Percentiles rank a stretch among this genome's conserved stretches.
These are phyloP conservation scores for Geotrichum aggregatum DNA, from an alignment of 1,139 yeast species.

Conservation along the genomic window DNA sequence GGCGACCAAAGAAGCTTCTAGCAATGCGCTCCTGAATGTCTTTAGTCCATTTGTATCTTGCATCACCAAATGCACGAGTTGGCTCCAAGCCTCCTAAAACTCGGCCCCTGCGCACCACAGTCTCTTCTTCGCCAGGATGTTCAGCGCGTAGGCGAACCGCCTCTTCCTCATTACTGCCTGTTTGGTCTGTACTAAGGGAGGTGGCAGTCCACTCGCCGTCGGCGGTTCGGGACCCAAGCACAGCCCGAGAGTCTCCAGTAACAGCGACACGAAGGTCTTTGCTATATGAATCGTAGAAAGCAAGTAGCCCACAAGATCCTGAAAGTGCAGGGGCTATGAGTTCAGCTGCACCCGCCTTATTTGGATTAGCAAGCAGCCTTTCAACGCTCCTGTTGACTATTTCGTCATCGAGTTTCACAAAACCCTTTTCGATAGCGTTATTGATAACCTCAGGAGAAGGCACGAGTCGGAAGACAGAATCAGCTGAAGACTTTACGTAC, in stretches of 20 bases:
- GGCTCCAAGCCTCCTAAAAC: conserved; percentile 93
- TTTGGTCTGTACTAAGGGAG: conserved; percentile 86
- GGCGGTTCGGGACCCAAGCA: conserved; percentile 63
- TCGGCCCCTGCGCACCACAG: conserved; percentile 73
- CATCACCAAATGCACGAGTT: conserved; percentile 95
- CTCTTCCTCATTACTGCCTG: conserved; percentile 87
- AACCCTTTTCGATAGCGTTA: conserved; percentile 76
- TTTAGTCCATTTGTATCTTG: conserved; percentile 79
- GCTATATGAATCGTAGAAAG: conserved; percentile 77
- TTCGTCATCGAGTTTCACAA: conserved; percentile 77
- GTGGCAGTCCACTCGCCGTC: conserved; percentile 79
- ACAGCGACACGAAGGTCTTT: conserved; percentile 81
- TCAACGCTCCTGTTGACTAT: conserved; percentile 74
- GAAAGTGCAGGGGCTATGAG: conserved; percentile 87
- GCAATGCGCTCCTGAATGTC: conserved; percentile 72
- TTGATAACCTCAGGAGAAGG: conserved; percentile 70
- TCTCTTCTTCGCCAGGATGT: conserved; percentile 87
- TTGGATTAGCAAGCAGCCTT: conserved; percentile 58
- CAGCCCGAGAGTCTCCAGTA: conserved; percentile 93
- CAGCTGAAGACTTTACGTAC: conserved; percentile 44
- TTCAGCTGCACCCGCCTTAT: conserved; percentile 61
- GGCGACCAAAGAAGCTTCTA: conserved; percentile 76
- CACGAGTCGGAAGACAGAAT: conserved; percentile 43
- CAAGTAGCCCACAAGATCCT: conserved; percentile 88
- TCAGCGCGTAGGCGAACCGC: conserved; percentile 77